Base-by-base conservation (phyloP, 176 grass and related monocot species). In the Canna indica region DNA sequence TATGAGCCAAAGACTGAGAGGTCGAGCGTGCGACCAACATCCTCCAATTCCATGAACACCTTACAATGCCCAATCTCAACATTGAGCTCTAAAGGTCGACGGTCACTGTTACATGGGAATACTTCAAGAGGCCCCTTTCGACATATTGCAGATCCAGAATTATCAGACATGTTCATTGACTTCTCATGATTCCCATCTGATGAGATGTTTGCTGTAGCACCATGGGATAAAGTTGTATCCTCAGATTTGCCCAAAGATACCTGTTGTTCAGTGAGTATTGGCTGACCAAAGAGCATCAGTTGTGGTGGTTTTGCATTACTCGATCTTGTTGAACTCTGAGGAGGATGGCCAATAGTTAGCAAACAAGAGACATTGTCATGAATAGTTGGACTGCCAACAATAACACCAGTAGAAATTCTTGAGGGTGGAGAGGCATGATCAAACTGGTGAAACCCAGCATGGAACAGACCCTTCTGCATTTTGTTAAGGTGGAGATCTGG, bases 231-330 rank as follows among this genome's bases (percentile, higher is more conserved):
- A 36, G 44, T n/a, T 11, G 7, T 11, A 14, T 38, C 71, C 27
- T 44, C 48, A 31, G 76, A 74, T 32, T 69, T 46, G 76, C 48
- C 48, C 8, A 44, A 5, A 8, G 70, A 81, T 30, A 94, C 87
- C 80, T 90, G 82, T 57, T 93, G 70, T 67, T 99, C 95, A 2
- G 90, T 99, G 10, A 84, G 80, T 72, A 99, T 94, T 34, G 69
- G 60, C 54, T 71, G 79, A 2, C 95, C 95, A 59, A 99, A 99
- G 7, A 99, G 89, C 70, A 86, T 66, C 4, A 99, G 56, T 31
- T 80, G 79, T 59, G 52, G 13, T 22, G 86, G 32, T 76, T 84
- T 88, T 69, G 18, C 53, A 24, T 69, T 64, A 25, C 64, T 42
- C n/a, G 32, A 59, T 48, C 81, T 85, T 48, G 77, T 91, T n/a